Evolutionary conservation across 78 protist species (phyloP).

Genomic region (Capsaspora owczarzaki): DNA sequence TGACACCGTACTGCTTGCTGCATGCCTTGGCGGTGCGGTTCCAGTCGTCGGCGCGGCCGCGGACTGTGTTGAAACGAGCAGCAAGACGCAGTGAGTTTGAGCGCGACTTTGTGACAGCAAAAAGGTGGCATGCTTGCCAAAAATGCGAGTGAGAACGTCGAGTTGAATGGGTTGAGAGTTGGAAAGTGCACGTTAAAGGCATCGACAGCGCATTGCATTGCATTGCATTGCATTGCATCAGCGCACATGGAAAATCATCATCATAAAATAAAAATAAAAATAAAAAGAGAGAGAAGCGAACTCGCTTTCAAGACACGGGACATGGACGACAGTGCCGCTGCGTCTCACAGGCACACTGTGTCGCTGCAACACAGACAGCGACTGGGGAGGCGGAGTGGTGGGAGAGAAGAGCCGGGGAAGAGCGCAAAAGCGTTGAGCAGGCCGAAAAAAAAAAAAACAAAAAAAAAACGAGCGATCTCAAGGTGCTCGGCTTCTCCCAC

Average conservation of each 20-base stretch:
- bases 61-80: neutral
- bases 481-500: too few species aligned
- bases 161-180: too few species aligned
- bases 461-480: neutral
- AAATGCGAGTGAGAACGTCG: conserved; percentile 42
- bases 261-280: too few species aligned
- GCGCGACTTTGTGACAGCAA: neutral
- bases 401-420: neutral
- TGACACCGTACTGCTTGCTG: conserved; percentile 41
- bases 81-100: neutral
- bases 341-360: conserved; percentile 40
- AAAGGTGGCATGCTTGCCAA: neutral
- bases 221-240: too few species aligned
- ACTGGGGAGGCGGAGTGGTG: neutral
- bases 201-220: too few species aligned
- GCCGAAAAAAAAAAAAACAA: neutral
- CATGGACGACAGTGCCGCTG: too few species aligned
- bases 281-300: too few species aligned
- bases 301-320: too few species aligned
- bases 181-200: too few species aligned
- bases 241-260: too few species aligned
- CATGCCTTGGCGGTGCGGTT: neutral
- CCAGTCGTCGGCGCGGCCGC: conserved; percentile 14
- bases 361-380: neutral
- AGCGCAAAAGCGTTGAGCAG: neutral